These are phyloP conservation scores for Calocybe gangraenosa DNA, from an alignment of 768 basidiomycete species.

Conservation along the genomic window DNA sequence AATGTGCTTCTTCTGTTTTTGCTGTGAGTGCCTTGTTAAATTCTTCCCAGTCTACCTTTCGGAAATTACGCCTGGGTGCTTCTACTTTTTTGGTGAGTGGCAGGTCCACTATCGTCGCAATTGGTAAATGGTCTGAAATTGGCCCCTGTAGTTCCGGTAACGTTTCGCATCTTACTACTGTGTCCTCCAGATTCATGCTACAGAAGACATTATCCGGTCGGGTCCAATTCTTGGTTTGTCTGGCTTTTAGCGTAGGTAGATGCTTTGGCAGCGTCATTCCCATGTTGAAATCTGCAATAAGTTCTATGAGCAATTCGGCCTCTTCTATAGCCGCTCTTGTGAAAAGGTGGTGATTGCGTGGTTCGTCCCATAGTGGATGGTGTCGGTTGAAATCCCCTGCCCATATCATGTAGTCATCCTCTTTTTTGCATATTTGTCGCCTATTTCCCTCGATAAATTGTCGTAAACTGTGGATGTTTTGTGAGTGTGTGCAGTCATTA, in stretches of 20 bases:
- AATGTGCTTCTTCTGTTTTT: not conserved
- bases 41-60: not conserved
- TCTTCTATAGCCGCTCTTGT: conserved; percentile 5
- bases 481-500: too few species aligned
- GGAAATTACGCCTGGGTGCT: not conserved
- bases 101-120: conserved; percentile 14
- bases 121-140: not conserved
- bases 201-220: conserved; percentile 1
- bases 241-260: not conserved
- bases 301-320: conserved; percentile 11
- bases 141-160: not conserved
- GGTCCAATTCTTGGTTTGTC: not conserved
- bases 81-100: not conserved
- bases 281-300: not conserved
- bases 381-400: conserved; percentile 37
- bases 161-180: not conserved
- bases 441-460: too few species aligned
- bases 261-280: not conserved
- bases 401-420: conserved; percentile 16
- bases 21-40: not conserved
- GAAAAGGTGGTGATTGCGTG: conserved; percentile 24
- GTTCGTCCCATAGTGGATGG: conserved; percentile 35
- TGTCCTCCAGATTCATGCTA: not conserved
- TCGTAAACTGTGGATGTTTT: too few species aligned
- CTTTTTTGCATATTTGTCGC: not conserved